Evolutionary conservation across 768 basidiomycete genomes (phyloP).

Genomic region (Boletus vermiculosoides): DNA sequence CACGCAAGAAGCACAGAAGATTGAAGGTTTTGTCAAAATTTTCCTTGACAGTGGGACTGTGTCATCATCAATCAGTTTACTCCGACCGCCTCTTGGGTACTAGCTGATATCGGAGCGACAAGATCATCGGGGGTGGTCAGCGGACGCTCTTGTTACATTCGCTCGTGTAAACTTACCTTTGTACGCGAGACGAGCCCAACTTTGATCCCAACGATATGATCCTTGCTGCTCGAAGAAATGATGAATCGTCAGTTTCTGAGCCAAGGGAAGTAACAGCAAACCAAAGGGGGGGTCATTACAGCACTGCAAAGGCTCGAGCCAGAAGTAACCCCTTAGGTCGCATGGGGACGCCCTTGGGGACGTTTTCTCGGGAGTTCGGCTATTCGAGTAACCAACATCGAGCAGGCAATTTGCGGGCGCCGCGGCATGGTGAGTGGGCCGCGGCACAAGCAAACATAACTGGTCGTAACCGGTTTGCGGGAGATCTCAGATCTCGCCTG

Average conservation of each 20-base stretch:
- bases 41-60: not conserved
- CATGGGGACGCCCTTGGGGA: no score
- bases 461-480: constrained; percentile 27
- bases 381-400: constrained; percentile 5
- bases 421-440: constrained; percentile 31
- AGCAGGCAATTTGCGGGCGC: constrained; percentile 33
- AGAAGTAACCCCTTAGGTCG: no score
- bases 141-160: not conserved
- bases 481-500: constrained; percentile 33
- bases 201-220: no score
- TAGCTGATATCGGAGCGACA: not conserved
- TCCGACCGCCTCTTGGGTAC: not conserved
- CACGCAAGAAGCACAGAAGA: not conserved
- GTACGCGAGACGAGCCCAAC: no score
- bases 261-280: no score
- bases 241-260: no score
- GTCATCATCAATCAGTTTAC: not conserved
- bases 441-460: constrained; percentile 31
- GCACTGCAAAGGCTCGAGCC: no score
- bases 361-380: no score
- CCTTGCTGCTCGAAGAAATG: no score
- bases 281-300: no score
- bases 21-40: not conserved
- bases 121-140: not conserved
- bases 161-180: no score